These are phyloP conservation scores for Carpinus viminea DNA, from an alignment of 306 rosid genomes.

Conservation along the genomic window DNA sequence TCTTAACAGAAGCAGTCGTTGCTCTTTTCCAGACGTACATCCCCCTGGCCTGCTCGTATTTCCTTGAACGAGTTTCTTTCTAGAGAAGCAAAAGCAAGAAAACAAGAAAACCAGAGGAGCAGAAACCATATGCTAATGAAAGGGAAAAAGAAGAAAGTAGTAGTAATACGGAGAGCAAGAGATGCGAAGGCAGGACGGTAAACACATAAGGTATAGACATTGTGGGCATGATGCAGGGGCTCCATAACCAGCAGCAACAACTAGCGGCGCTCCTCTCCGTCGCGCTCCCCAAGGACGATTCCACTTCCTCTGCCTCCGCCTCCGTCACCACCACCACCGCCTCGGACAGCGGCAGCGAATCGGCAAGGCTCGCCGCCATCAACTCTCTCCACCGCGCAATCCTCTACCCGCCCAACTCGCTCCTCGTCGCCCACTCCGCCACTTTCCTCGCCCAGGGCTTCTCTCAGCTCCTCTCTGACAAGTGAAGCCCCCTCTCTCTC, in stretches of 20 bases:
- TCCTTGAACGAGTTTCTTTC: neutral
- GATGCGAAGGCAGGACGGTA: conserved; percentile 21
- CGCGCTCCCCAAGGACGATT: conserved; percentile 69
- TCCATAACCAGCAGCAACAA: conserved; percentile 84
- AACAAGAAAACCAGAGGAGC: neutral
- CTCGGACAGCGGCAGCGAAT: conserved; percentile 47
- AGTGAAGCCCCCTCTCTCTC: conserved; percentile 34
- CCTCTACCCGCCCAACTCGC: conserved; percentile 77
- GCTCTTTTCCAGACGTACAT: no score
- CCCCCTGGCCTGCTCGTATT: no score
- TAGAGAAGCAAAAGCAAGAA: neutral
- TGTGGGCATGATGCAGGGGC: conserved; percentile 63
- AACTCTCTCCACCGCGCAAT: conserved; percentile 85
- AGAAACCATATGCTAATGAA: neutral
- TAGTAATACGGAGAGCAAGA: conserved; percentile 16
- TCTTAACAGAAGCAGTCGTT: neutral
- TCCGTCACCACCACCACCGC: neutral
- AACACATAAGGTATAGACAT: neutral
- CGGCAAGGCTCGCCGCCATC: conserved; percentile 72
- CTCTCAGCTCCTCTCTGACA: conserved; percentile 86
- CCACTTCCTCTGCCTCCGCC: conserved; percentile 21
- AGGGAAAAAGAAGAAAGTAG: neutral
- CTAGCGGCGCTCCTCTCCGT: conserved; percentile 82
- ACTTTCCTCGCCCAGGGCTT: conserved; percentile 76
- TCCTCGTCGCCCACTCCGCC: conserved; percentile 91